phyloP scores from a whole-genome alignment of 2,329 filamentous ascomycete species.

The Colletotrichum coccodes region DNA sequence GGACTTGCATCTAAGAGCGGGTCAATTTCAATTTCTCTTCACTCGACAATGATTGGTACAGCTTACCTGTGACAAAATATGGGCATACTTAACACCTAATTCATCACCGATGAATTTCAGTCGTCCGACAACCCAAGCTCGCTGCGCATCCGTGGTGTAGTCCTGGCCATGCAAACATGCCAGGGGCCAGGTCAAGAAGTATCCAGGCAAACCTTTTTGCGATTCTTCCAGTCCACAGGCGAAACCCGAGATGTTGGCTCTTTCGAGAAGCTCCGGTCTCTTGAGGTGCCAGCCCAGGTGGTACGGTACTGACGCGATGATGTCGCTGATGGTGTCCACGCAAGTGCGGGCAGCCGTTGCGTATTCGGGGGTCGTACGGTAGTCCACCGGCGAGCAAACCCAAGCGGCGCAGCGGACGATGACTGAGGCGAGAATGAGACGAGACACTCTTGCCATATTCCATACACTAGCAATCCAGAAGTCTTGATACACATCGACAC shows the following conservation, averaged over 20 bases:
- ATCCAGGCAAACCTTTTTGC: conserved; percentile 66
- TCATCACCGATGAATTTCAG: conserved; percentile 64
- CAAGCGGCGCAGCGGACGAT: conserved; percentile 70
- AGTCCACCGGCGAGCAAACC: conserved; percentile 69
- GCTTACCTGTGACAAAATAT: conserved; percentile 63
- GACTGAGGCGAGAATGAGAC: conserved; percentile 64
- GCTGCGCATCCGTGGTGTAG: conserved; percentile 67
- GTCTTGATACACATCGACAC: conserved; percentile 68
- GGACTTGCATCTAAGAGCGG: conserved; percentile 60
- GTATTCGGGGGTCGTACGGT: conserved; percentile 71
- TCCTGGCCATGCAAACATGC: conserved; percentile 65
- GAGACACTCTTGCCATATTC: conserved; percentile 64
- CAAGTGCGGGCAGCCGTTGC: conserved; percentile 62
- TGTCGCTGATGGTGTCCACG: conserved; percentile 64
- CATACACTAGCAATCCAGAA: conserved; percentile 67
- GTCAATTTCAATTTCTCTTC: conserved; percentile 3
- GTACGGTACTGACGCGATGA: conserved; percentile 70
- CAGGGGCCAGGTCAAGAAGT: conserved; percentile 69
- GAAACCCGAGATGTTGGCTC: conserved; percentile 55
- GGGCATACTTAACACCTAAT: conserved; percentile 68
- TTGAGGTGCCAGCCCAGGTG: conserved; percentile 68
- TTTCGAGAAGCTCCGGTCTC: conserved; percentile 51
- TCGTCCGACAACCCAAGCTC: conserved; percentile 64
- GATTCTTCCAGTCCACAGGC: conserved; percentile 60
- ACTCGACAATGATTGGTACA: background rate